Evolutionary conservation across 2,329 filamentous ascomycete genomes (phyloP).

Genomic region (Microcyclospora pomicola): DNA sequence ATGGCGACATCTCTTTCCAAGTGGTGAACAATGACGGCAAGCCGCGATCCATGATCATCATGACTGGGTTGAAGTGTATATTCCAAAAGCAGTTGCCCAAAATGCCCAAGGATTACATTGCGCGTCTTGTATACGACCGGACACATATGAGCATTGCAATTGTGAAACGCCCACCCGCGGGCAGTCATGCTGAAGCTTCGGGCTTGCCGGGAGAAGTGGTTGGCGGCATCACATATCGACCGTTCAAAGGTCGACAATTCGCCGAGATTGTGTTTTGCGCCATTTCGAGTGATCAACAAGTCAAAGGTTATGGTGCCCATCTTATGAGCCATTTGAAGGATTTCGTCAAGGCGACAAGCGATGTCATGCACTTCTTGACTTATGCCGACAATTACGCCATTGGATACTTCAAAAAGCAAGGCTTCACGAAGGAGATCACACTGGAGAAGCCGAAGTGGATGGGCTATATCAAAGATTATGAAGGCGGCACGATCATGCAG

Average conservation of each 20-base stretch:
- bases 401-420: slow-evolving; percentile 98
- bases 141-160: slow-evolving; percentile 95
- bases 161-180: slow-evolving; percentile 70
- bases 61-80: slow-evolving; percentile 92
- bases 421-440: slow-evolving; percentile 96
- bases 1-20: slow-evolving; percentile 88
- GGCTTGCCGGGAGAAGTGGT: slow-evolving; percentile 22
- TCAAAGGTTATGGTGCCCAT: slow-evolving; percentile 96
- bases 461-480: slow-evolving; percentile 99
- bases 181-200: slow-evolving; percentile 16
- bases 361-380: slow-evolving; percentile 97
- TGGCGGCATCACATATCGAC: slow-evolving; percentile 89
- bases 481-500: slow-evolving; percentile 98
- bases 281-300: slow-evolving; percentile 93
- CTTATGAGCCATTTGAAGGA: slow-evolving; percentile 96
- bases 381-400: slow-evolving; percentile 99
- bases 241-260: slow-evolving; percentile 82
- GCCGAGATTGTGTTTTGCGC: slow-evolving; percentile 98
- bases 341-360: slow-evolving; percentile 91
- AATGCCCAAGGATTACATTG: slow-evolving; percentile 99
- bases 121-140: slow-evolving; percentile 89
- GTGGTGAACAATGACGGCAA: slow-evolving; percentile 94
- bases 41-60: slow-evolving; percentile 78
- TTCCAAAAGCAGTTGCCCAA: slow-evolving; percentile 98
- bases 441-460: slow-evolving; percentile 86